Percentiles rank a stretch among this genome's conserved stretches.
phyloP scores from a whole-genome alignment of 139 green algal species.

The Auxenochlorella pyrenoidosa region DNA sequence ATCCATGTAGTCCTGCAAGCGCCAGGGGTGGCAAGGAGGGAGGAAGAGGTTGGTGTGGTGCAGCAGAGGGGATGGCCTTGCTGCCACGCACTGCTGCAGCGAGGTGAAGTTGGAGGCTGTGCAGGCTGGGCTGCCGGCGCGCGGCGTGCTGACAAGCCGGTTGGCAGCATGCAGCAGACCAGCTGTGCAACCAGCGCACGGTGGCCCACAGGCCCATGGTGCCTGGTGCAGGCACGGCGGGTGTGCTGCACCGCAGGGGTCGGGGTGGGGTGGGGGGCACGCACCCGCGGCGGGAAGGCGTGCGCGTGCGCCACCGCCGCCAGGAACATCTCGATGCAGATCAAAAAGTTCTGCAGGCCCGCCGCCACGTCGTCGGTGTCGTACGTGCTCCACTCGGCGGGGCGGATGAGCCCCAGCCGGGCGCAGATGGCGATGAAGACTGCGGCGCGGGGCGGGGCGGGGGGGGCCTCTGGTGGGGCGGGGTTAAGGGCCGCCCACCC shows the following conservation, averaged over 20 bases:
- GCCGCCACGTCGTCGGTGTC: slow-evolving; percentile 76
- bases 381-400: slow-evolving; percentile 69
- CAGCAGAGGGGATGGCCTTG: too few species aligned
- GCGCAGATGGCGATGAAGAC: slow-evolving; percentile 53
- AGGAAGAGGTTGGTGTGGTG: not conserved
- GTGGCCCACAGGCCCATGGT: too few species aligned
- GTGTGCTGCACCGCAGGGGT: too few species aligned
- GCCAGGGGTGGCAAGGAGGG: not conserved
- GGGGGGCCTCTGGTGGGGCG: not conserved
- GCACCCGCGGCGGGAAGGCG: slow-evolving; percentile 85
- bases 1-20: slow-evolving; percentile 76
- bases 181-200: too few species aligned
- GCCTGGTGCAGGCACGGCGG: too few species aligned
- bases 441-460: not conserved
- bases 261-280: not conserved
- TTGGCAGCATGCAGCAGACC: not conserved
- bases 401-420: slow-evolving; percentile 51
- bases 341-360: slow-evolving; percentile 86
- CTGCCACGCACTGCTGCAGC: too few species aligned
- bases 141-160: not conserved
- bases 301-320: slow-evolving; percentile 90
- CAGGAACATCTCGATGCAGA: slow-evolving; percentile 98
- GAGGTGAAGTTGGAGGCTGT: too few species aligned
- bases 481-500: not conserved
- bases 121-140: too few species aligned